Conservation (phyloP, 208 protist species). For the Naegleria gruberi region DNA sequence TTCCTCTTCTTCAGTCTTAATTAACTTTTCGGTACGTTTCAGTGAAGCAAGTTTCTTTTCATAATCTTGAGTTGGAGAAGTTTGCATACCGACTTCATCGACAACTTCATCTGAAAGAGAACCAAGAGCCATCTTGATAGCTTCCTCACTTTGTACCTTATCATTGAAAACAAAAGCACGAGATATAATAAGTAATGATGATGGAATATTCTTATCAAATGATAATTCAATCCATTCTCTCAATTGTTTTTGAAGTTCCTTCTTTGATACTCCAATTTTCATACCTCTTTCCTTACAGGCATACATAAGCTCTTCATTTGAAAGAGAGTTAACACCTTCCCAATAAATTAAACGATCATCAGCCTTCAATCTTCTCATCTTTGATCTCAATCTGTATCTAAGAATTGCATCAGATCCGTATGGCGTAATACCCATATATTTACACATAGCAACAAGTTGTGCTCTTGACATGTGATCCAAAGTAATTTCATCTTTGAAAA, state of each 20-base stretch:
- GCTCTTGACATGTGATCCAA: constrained; percentile 23
- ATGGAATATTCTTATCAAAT: constrained; percentile 8
- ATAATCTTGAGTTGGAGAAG: not conserved
- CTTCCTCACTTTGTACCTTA: not conserved
- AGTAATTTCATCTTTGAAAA: constrained; percentile 23
- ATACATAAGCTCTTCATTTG: constrained; percentile 18
- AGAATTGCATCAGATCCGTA: constrained; percentile 17
- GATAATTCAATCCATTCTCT: constrained; percentile 21
- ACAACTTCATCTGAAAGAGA: constrained; percentile 11
- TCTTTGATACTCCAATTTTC: not conserved
- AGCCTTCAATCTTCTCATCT: constrained; percentile 7
- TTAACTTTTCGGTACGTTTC: constrained; percentile 3
- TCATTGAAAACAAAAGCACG: constrained; percentile 3
- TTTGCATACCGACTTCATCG: not conserved
- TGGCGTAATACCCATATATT: not conserved
- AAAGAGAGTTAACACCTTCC: constrained; percentile 23
- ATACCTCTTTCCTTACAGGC: constrained; percentile 9
- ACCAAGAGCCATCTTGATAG: constrained; percentile 9
- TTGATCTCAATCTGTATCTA: constrained; percentile 12
- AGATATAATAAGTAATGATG: constrained; percentile 15
- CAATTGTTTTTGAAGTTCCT: not conserved
- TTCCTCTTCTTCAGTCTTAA: constrained; percentile 18
- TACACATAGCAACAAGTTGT: constrained; percentile 19
- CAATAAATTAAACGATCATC: constrained; percentile 23
- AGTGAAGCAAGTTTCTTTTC: not conserved